Evolutionary conservation across 768 basidiomycete species (phyloP), one percentile per base, ranked within the genome.

Genomic region (Amanita muscaria): DNA sequence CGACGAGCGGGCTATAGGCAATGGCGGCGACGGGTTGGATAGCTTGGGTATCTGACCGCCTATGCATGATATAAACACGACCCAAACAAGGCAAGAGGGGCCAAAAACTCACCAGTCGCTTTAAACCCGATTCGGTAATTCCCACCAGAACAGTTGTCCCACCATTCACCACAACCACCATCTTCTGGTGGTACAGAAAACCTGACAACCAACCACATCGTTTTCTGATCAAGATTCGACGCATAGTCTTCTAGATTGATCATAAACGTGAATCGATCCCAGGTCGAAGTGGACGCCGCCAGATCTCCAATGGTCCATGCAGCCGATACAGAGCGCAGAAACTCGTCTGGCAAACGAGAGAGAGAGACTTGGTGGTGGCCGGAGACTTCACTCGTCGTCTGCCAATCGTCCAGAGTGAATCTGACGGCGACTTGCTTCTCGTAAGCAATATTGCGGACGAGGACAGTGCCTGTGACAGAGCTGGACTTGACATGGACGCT

Each of bases 361-460:
- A 80, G 56, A 14, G 70, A 71, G n/a, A 61, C 60, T 29, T 64
- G 54, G 49, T 80, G 63, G 36, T 56, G 62, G n/a, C 72, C 82
- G 33, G 62, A 49, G 24, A 96, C 90, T 59, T 98, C 94, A 33
- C 79, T 83, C 1, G 88, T 87, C 3, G 93, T 98, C 50, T 84
- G 79, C 94, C 94, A 98, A 38, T 85, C 80, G 61, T 97, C 94
- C 37, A 94, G 69, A 1, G 94, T 97, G 60, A 93, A 98, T 1
- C 93, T 70, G 1, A 96, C 73, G 0, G 76, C 80, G 36, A 97
- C 82, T 41, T 75, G 70, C 64, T 98, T 98, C 60, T 87, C 81
- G 50, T 86, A 98, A 0, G 86, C 68, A 42, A 96, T 52, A 59
- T 98, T 97, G 52, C 82, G 77, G 15, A 91, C 89, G 39, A 89